Evolutionary conservation across 2,329 filamentous ascomycete species (phyloP).

Genomic region (Exophiala spinifera): DNA sequence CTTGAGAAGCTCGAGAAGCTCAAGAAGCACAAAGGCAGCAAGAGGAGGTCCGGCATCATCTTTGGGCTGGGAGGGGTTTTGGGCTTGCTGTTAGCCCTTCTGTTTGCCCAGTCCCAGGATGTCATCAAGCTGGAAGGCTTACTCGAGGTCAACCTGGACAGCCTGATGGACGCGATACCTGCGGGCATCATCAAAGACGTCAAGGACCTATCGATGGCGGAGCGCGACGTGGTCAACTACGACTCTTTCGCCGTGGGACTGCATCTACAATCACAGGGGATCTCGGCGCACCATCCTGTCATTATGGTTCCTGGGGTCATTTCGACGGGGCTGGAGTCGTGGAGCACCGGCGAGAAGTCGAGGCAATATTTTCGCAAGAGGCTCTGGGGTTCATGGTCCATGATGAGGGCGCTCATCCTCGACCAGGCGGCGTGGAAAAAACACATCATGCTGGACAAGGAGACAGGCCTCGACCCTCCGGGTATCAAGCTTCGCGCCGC

Average conservation of each 20-base stretch:
- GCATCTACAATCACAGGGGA: slow-evolving; percentile 75
- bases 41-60: slow-evolving; percentile 74
- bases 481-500: slow-evolving; percentile 86
- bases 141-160: slow-evolving; percentile 73
- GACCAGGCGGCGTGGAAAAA: slow-evolving; percentile 94
- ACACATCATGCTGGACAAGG: slow-evolving; percentile 94
- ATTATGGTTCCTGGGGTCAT: slow-evolving; percentile 98
- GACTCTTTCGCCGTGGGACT: slow-evolving; percentile 91
- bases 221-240: slow-evolving; percentile 83
- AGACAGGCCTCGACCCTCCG: slow-evolving; percentile 85
- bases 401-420: slow-evolving; percentile 92
- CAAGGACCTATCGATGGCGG: slow-evolving; percentile 80
- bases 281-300: slow-evolving; percentile 78
- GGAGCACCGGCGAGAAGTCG: slow-evolving; percentile 83
- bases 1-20: slow-evolving; percentile 39
- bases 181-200: slow-evolving; percentile 82
- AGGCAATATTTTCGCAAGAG: slow-evolving; percentile 90
- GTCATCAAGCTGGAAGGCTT: slow-evolving; percentile 78
- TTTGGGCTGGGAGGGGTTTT: slow-evolving; percentile 88
- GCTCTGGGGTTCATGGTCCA: slow-evolving; percentile 96
- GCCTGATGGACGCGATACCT: slow-evolving; percentile 80
- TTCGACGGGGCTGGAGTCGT: slow-evolving; percentile 92
- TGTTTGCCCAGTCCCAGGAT: slow-evolving; percentile 86
- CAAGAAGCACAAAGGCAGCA: slow-evolving; percentile 47
- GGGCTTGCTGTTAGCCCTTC: slow-evolving; percentile 80